Base-by-base conservation (phyloP, 78 protist species). In the Dictyostelium citrinum region DNA sequence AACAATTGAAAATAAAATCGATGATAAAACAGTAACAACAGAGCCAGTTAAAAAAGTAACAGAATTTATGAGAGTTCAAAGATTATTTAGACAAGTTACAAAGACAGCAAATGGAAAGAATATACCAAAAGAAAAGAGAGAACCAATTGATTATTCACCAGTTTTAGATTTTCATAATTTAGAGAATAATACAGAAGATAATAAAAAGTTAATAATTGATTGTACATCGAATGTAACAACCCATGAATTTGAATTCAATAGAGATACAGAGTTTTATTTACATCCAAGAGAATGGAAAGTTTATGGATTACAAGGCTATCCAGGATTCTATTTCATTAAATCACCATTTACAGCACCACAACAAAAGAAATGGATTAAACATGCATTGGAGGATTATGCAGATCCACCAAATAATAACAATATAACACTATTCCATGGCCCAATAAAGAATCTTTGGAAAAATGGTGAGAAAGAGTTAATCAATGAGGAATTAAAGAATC, bases 271-370 rank as follows among this genome's bases (percentile, higher is more conserved):
- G 2, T 78, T 77, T 39, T 88, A 88, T 88, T 24, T 82, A 33
- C 79, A 88, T 43, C 93, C 93, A 22, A 43, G 68, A 0, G 76
- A 70, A 60, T 88, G 93, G 93, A 35, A 68, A 22, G 93, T 90
- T 1, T 90, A 81, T 64, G 95, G 95, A 20, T n/a, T 90, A 3
- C 24, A 75, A 46, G 86, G 83, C 0, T 83, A 81, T 24, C 95
- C 95, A 14, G 95, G 95, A 27, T 90, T 90, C 24, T 90, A 90
- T 64, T 90, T 90, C 29, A 90, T 90, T 35, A 70, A 45, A 41
- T 83, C 90, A 45, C 86, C 85, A 76, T 90, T 90, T 49, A 55
- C 95, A 24, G 7, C 37, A 16, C 1, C 8, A 49, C 95, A 90
- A 81, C 90, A 90, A 81, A 55, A 64, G 72, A 83, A 81, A 67